Evolutionary conservation across 2,329 filamentous ascomycete species (phyloP).

Genomic region (Fusarium ramigenum): DNA sequence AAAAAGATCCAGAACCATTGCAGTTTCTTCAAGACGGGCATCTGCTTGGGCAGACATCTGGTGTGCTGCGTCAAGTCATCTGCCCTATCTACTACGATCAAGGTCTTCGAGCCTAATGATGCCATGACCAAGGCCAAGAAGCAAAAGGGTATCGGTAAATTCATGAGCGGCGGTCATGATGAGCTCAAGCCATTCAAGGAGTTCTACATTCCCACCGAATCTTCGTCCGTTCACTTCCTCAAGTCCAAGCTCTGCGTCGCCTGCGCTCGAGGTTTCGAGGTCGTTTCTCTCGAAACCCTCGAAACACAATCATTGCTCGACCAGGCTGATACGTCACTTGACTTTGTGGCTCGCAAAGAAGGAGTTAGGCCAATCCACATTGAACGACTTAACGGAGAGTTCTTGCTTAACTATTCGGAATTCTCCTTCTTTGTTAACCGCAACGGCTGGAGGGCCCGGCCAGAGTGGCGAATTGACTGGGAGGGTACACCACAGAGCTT

Average conservation of each 20-base stretch:
- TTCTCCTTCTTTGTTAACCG: slow-evolving; percentile 99
- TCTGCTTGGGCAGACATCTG: slow-evolving; percentile 91
- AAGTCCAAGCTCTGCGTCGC: slow-evolving; percentile 97
- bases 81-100: slow-evolving; percentile 93
- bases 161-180: slow-evolving; percentile 93
- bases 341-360: slow-evolving; percentile 95
- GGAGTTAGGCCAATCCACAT: slow-evolving; percentile 96
- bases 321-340: slow-evolving; percentile 95
- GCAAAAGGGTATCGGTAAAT: slow-evolving; percentile 93
- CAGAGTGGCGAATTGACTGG: slow-evolving; percentile 98
- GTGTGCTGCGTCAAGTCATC: slow-evolving; percentile 97
- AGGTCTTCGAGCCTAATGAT: slow-evolving; percentile 98
- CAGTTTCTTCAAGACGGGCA: slow-evolving; percentile 98
- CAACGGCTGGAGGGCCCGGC: slow-evolving; percentile 94
- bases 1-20: slow-evolving; percentile 98
- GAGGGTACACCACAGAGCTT: slow-evolving; percentile 93
- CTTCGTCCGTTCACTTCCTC: slow-evolving; percentile 97
- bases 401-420: slow-evolving; percentile 96
- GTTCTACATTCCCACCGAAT: slow-evolving; percentile 98
- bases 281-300: slow-evolving; percentile 95
- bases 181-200: slow-evolving; percentile 98
- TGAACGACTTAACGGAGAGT: slow-evolving; percentile 95
- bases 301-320: slow-evolving; percentile 97
- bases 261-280: slow-evolving; percentile 94
- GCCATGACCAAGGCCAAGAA: slow-evolving; percentile 93